phyloP scores from a whole-genome alignment of 257 asterid species.

The Nicotiana sylvestris region DNA sequence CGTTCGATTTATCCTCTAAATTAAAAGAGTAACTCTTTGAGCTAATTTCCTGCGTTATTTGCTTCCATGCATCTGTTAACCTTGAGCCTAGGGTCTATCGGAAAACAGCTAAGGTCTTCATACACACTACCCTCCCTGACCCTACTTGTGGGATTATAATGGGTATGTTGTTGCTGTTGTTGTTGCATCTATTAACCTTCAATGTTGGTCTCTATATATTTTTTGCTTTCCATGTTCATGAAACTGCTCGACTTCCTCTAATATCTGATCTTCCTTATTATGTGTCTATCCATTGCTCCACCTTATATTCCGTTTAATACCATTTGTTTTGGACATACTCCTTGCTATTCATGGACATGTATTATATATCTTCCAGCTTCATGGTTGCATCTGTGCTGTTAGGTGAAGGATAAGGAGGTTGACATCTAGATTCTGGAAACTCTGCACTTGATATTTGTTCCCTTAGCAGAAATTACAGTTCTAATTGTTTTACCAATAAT shows the following conservation, averaged over 20 bases:
- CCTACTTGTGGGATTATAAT: too few relatives aligned
- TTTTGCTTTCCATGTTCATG: not conserved
- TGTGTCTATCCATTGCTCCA: not conserved
- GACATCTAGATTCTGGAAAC: not conserved
- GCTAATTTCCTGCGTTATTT: not conserved
- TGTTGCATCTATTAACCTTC: not conserved
- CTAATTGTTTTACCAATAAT: conserved; percentile 10
- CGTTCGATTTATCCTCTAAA: not conserved
- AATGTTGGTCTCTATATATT: not conserved
- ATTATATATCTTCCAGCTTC: not conserved
- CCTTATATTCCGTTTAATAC: not conserved
- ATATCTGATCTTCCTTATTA: not conserved
- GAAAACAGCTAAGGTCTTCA: too few relatives aligned
- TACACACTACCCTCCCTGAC: too few relatives aligned
- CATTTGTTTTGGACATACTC: not conserved
- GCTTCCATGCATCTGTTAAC: not conserved
- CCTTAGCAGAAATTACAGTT: not conserved
- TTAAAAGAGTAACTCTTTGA: not conserved
- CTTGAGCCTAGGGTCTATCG: too few relatives aligned
- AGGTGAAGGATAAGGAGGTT: not conserved
- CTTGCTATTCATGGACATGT: not conserved
- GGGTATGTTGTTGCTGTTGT: too few relatives aligned
- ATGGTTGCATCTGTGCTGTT: not conserved
- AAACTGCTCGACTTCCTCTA: not conserved
- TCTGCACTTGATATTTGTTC: not conserved